Base-by-base conservation (phyloP, 495 filamentous ascomycete genomes). In the Aspergillus bertholletiae region DNA sequence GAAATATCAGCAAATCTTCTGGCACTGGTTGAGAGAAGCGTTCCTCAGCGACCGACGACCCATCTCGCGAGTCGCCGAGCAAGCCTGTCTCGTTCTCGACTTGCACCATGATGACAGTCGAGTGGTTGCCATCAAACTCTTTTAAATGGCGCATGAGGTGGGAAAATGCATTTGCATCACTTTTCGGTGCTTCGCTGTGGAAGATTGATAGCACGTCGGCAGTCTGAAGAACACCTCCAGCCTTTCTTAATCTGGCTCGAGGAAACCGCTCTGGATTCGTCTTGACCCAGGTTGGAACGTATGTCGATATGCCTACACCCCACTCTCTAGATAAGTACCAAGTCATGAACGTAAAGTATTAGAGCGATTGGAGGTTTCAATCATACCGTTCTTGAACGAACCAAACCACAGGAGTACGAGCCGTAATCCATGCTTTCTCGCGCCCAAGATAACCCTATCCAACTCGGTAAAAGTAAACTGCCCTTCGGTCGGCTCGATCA, bases 331-430 rank as follows among this genome's bases (percentile, higher is more conserved):
- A 12, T 32, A 2, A 32, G 8, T 12, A 32, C 7, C 30, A 28
- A 9, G 9, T 28, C 27, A n/a, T n/a, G n/a, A n/a, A 28, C 5
- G 9, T 28, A 28, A 5, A 5, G 27, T 5, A 5, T 9, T 28
- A 28, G 27, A 9, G 9, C 5, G 5, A 5, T 28, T 28, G 27
- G 27, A 5, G 5, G 5, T 32, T 11, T 32, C 30, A 12, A 9
- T 2, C 48, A 46, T 61, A 72, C 71, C 76, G 63, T 80, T 79
- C 55, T 81, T 78, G 62, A 76, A 80, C 1, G 70, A 69, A 2
- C 75, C 78, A 64, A 80, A 78, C 78, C 78, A 80, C n/a, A 80
- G 63, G 22, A 79, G 44, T 3, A 80, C 64, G 0, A 81, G 62
- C 43, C 71, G 71, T 27, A 80, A 32, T 5, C 62, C 69, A 53